phyloP scores from a whole-genome alignment of 768 basidiomycete species.

The Amanita pallidorosea region DNA sequence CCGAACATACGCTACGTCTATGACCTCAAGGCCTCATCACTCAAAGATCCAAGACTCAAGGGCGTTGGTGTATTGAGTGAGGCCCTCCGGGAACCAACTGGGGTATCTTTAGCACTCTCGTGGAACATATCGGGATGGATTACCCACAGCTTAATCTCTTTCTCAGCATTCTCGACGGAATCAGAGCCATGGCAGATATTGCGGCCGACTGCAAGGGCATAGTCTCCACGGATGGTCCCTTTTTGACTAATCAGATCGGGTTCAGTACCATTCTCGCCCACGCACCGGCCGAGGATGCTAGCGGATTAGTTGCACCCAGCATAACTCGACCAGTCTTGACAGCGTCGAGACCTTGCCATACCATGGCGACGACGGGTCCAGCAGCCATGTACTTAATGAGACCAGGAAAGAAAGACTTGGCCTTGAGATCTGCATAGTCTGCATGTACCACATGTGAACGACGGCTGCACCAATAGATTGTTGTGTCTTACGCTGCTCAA shows the following conservation, averaged over 20 bases:
- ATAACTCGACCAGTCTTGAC: constrained; percentile 94
- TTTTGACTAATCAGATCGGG: constrained; percentile 5
- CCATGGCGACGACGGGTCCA: constrained; percentile 94
- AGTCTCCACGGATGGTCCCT: constrained; percentile 97
- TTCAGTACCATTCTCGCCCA: constrained; percentile 7
- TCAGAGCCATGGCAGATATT: constrained; percentile 93
- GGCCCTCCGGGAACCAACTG: constrained; percentile 91
- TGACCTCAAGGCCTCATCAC: constrained; percentile 21
- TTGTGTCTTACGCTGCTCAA: constrained; percentile 67
- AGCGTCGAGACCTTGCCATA: constrained; percentile 89
- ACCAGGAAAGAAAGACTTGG: constrained; percentile 93
- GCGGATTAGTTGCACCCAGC: constrained; percentile 96
- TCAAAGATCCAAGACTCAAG: constrained; percentile 74
- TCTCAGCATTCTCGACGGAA: constrained; percentile 80
- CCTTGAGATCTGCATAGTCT: constrained; percentile 96
- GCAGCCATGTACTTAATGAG: constrained; percentile 94
- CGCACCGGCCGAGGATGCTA: constrained; percentile 76
- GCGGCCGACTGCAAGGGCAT: constrained; percentile 85
- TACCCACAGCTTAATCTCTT: constrained; percentile 87
- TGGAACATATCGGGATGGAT: not conserved
- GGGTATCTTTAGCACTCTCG: not conserved
- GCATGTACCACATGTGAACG: constrained; percentile 9
- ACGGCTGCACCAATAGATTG: constrained; percentile 7
- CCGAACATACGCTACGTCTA: not conserved
- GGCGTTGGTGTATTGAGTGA: constrained; percentile 57